Percentiles rank a stretch among this genome's conserved stretches.
Conservation (phyloP, 805 yeast genomes). For the Nakazawaea ambrosiae region DNA sequence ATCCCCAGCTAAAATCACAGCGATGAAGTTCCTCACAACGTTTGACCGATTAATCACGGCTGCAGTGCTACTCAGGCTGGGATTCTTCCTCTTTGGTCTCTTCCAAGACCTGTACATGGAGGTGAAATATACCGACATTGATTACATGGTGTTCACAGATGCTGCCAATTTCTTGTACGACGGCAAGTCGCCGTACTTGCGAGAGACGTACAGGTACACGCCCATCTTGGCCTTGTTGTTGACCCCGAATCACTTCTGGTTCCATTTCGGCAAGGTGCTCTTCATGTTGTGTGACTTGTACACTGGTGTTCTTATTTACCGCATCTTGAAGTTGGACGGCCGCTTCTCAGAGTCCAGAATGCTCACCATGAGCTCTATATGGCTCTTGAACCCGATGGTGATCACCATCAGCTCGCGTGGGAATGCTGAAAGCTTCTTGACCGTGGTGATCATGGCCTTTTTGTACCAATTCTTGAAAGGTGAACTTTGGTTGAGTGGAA, state of each 20-base stretch:
- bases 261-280: conserved; percentile 70
- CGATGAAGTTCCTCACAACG: background rate
- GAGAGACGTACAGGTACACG: conserved; percentile 92
- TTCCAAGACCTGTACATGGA: conserved; percentile 79
- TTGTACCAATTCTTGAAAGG: conserved; percentile 38
- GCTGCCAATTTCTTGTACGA: conserved; percentile 67
- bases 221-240: conserved; percentile 84
- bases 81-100: conserved; percentile 68
- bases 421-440: conserved; percentile 82
- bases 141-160: conserved; percentile 89
- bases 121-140: conserved; percentile 89
- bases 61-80: conserved; percentile 36
- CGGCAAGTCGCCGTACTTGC: conserved; percentile 60
- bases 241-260: conserved; percentile 52
- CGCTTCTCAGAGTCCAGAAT: conserved; percentile 21
- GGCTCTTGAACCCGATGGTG: conserved; percentile 95
- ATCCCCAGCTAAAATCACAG: background rate
- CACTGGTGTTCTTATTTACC: conserved; percentile 62
- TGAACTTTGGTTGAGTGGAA: conserved; percentile 27
- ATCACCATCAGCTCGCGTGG: conserved; percentile 90
- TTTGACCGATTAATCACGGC: conserved; percentile 1
- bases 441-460: conserved; percentile 63
- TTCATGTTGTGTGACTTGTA: conserved; percentile 74
- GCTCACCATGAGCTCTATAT: conserved; percentile 47
- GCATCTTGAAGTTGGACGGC: conserved; percentile 24